Base-by-base conservation (phyloP, 805 yeast species). In the Metschnikowia drakensbergensis region DNA sequence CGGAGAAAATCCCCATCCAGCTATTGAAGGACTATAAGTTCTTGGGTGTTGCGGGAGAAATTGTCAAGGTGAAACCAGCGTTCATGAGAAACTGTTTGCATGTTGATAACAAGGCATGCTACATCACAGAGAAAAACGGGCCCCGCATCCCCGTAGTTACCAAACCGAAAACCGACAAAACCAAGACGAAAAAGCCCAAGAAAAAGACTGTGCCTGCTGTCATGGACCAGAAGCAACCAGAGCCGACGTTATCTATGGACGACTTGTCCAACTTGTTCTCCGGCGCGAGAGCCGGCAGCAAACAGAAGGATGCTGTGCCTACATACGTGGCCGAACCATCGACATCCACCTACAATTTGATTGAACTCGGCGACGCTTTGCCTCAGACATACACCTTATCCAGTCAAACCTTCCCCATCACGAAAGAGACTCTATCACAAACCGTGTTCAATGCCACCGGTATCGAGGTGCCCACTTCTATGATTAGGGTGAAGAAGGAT, bases 61-160 rank as follows among this genome's bases (percentile, higher is more conserved):
- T 90, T 38, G 75, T 85, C 28, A 71, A 77, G 32, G 96, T 90
- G 17, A 76, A 81, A 53, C 90, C 96, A 29, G 86, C 89, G 23
- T 73, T 80, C 53, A 90, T 90, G 96, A 80, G 92, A 61, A 88
- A 87, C 67, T 79, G 70, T 57, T 75, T 90, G 48, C 88, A 88
- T 58, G 79, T 80, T 37, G 59, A 72, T 51, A 83, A 87, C 58
- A 86, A 88, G 38, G 97, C 96, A 3, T 77, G 80, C 17, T 90
- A 88, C 60, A 74, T 88, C 23, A 62, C 66, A 37, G 56, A 56
- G 34, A 62, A 55, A 28, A 51, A 62, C 37, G 70, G 66, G 3
- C 76, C 77, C 5, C 64, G 68, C 44, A 66, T 72, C 34, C 74
- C 75, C 3, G 72, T 72, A n/a, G 76, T 71, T 5, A 67, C 61